Evolutionary conservation across 1,284 basidiomycete genomes (phyloP), one percentile per base, ranked within the genome.

Genomic region (Mrakiaceae sp.): DNA sequence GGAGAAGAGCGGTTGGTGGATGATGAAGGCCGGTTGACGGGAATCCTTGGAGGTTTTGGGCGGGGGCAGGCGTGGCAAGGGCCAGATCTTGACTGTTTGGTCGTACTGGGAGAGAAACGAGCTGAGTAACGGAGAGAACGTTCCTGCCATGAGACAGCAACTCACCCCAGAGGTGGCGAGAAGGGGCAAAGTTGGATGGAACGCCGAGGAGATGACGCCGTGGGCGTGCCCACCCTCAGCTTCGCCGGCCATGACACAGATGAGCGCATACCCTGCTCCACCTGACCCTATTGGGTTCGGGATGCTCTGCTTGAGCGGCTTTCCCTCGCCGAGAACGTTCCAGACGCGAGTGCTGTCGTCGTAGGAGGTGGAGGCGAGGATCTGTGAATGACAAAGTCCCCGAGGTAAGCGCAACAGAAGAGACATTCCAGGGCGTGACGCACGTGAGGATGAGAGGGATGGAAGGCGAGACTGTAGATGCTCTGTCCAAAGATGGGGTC

Each of bases 11-110:
- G 64, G 64, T 6, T 61, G 60, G 27, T 48, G 50, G 60, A 55
- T 58, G 48, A 58, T 10, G 49, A 43, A 58, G 3, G 60, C 52
- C 40, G 27, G n/a, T 55, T 62, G 59, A 39, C 39, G 12, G 9
- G 8, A 5, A n/a, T 49, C 3, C 4, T 6, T n/a, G 12, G 48
- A n/a, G n/a, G n/a, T 9, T 16, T 14, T 10, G 11, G 64, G 64
- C 39, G 56, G 44, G 3, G 64, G 64, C 27, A 66, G 12, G 2
- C 43, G 50, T 6, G 64, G 64, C 2, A 66, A 42, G 7, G 64
- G 64, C 64, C 64, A 66, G 50, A 66, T 66, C 60, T 66, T 66
- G 49, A 66, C 48, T 1, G 57, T 48, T 47, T 66, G 56, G 59
- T 66, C 64, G 42, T 46, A 42, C 64, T 65, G 39, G 5, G 27